These are phyloP conservation scores for Trametes elegans DNA, from an alignment of 768 basidiomycete species.

Conservation along the genomic window DNA sequence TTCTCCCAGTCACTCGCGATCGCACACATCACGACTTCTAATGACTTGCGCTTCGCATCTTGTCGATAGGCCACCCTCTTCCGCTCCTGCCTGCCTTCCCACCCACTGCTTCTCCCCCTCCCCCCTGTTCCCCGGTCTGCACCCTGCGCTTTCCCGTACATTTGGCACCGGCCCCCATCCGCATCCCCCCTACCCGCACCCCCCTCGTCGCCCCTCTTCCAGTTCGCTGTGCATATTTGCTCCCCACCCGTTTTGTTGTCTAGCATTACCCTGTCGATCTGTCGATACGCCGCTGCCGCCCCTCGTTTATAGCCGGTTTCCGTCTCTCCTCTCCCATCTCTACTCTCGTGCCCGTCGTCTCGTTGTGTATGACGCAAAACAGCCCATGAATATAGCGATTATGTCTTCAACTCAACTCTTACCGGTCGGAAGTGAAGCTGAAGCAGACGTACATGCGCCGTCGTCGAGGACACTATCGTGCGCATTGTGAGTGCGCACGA, in stretches of 20 bases:
- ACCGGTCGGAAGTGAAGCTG: too few species aligned
- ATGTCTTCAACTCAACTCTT: conserved; percentile 1
- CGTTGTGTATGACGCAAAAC: conserved; percentile 19
- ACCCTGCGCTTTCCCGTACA: conserved; percentile 10
- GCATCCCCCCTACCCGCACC: conserved; percentile 18
- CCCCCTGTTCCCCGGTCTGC: too few species aligned
- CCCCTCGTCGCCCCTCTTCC: conserved; percentile 22
- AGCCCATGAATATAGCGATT: conserved; percentile 11
- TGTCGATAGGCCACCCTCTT: conserved; percentile 1
- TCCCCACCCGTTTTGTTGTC: not conserved
- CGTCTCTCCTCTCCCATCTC: conserved; percentile 2
- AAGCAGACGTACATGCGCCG: not conserved
- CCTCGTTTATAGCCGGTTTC: not conserved
- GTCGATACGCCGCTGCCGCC: conserved; percentile 5
- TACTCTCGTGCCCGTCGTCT: too few species aligned
- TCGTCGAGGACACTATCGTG: too few species aligned
- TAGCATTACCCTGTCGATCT: conserved; percentile 8
- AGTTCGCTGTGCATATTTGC: conserved; percentile 24
- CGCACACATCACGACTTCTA: conserved; percentile 13
- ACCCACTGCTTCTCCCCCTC: too few species aligned
- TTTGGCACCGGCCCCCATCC: conserved; percentile 19
- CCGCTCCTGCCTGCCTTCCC: not conserved
- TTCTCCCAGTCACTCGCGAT: too few species aligned
- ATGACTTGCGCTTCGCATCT: conserved; percentile 9
- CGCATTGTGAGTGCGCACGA: too few species aligned